Evolutionary conservation across 768 basidiomycete genomes (phyloP), one percentile per base, ranked within the genome.

Genomic region (Crassisporium funariophilum): DNA sequence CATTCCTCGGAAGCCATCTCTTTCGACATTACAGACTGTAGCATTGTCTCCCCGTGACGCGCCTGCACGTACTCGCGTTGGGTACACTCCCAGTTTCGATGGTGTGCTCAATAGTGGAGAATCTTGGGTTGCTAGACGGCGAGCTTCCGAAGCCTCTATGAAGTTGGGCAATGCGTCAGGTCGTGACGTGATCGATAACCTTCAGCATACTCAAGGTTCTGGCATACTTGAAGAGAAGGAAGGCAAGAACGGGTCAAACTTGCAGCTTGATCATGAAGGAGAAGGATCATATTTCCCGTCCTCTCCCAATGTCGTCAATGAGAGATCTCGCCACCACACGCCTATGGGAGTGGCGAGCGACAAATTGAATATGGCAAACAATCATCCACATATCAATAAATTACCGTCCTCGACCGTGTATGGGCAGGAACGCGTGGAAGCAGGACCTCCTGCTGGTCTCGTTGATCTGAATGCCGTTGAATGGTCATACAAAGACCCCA

Each of bases 401-500:
- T 29, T 38, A 12, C 23, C 39, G 11, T 48, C 47, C 47, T 11
- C 46, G 17, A 39, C 41, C 19, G 19, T 23, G 11, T 47, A 38
- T 22, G 44, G 20, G 7, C 33, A 36, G 40, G 46, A 54, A 35
- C 52, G 44, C 19, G 40, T 41, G 12, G 55, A 48, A 27, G 36
- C 53, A 37, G 55, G 63, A 7, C 69, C 76, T 11, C 77, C 78
- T 39, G 75, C 77, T 41, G 77, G 74, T 39, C 55, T 76, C 31
- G 51, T 66, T 35, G 86, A 87, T 68, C 71, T 79, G 23, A 74
- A 77, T 21, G 76, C 66, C 52, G 66, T 94, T 16, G 83, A 91
- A 62, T 98, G 94, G 94, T 88, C 84, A 17, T 98, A 98, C 66
- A 80, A 92, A 40, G 94, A 98, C 62, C 93, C 92, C 15, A 82